These are phyloP conservation scores for Mucor plumbeus DNA, from an alignment of 371 early-diverging fungal species.

Conservation along the genomic window DNA sequence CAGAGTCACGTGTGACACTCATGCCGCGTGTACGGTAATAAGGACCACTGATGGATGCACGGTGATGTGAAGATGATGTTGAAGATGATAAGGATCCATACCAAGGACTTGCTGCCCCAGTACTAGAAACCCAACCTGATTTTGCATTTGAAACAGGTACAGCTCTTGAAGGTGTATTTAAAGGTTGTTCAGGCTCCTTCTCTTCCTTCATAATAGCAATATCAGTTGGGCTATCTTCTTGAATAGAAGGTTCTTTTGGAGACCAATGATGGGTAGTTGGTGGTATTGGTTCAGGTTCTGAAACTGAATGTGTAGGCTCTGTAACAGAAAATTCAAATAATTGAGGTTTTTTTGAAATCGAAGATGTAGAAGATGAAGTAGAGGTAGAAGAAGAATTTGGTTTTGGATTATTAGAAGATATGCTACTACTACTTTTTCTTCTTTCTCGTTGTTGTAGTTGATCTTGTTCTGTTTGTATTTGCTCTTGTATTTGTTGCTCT, in stretches of 20 bases:
- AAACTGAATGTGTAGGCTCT: slow-evolving; percentile 14
- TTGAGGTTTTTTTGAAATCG: not conserved
- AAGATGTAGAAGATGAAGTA: slow-evolving; percentile 3
- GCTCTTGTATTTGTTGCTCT: not conserved
- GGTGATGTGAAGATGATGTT: slow-evolving; percentile 44
- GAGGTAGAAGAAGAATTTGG: slow-evolving; percentile 4
- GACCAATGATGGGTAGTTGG: slow-evolving; percentile 14
- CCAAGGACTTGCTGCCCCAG: slow-evolving; percentile 54
- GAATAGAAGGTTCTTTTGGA: slow-evolving; percentile 19
- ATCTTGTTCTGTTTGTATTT: not conserved
- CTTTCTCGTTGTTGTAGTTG: slow-evolving; percentile 11
- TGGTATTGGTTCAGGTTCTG: slow-evolving; percentile 4
- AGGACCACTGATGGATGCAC: slow-evolving; percentile 54
- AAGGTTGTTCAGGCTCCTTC: not conserved
- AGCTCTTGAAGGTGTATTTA: slow-evolving; percentile 11
- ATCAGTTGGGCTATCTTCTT: slow-evolving; percentile 6
- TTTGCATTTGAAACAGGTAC: slow-evolving; percentile 36
- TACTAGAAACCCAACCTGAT: slow-evolving; percentile 55
- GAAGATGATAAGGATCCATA: slow-evolving; percentile 42
- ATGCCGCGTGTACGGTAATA: slow-evolving; percentile 57
- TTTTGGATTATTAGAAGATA: slow-evolving; percentile 9
- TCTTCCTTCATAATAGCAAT: slow-evolving; percentile 3
- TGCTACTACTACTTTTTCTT: slow-evolving; percentile 15
- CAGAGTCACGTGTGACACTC: slow-evolving; percentile 49
- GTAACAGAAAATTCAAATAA: slow-evolving; percentile 18